These are phyloP conservation scores for Aureobasidium pullulans DNA, from an alignment of 2,329 filamentous ascomycete genomes.

Conservation along the genomic window DNA sequence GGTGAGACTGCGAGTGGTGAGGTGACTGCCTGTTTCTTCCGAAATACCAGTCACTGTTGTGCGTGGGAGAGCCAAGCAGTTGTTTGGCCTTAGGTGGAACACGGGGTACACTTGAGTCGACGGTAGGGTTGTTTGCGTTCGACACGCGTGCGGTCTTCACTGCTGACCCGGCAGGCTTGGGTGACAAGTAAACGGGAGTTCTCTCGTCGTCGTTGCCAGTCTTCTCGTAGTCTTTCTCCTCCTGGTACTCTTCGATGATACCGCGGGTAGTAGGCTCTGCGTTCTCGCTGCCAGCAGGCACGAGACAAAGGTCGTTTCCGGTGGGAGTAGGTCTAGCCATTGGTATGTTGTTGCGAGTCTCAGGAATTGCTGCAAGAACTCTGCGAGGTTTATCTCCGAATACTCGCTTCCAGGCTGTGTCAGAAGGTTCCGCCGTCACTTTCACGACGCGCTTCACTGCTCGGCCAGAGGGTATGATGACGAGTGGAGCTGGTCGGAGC, in stretches of 20 bases:
- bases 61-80: conserved; percentile 6
- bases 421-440: background rate
- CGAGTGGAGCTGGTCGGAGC: background rate
- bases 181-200: conserved; percentile 20
- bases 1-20: background rate
- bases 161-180: background rate
- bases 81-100: conserved; percentile 10
- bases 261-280: conserved; percentile 31
- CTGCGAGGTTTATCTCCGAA: background rate
- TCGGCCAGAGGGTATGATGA: background rate
- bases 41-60: background rate
- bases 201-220: conserved; percentile 27
- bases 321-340: background rate
- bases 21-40: background rate
- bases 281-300: conserved; percentile 19
- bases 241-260: conserved; percentile 33
- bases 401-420: background rate
- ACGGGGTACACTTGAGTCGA: background rate
- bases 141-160: background rate
- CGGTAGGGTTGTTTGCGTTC: background rate
- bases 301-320: conserved; percentile 21
- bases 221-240: conserved; percentile 24
- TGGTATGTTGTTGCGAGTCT: background rate
- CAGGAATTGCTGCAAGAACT: background rate
- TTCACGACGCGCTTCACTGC: background rate